Evolutionary conservation across 257 asterid species (phyloP), one percentile per base, ranked within the genome.

Genomic region (Solanum chmielewskii): DNA sequence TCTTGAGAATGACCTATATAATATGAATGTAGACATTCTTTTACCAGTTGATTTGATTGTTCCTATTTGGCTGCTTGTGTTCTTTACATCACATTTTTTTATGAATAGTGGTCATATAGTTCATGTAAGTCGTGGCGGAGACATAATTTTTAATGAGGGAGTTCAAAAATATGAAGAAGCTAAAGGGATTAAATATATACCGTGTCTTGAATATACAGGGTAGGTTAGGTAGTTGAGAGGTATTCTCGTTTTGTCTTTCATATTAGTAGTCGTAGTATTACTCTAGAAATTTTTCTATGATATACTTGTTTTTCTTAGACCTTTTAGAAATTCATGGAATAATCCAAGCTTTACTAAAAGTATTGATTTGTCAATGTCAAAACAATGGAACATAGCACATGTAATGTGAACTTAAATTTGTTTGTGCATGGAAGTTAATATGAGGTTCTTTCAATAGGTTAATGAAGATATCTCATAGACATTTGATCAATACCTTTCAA

Each of bases 291-390:
- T 56, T 69, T 23, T 69, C 76, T 29, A 6, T 29, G 41, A 69
- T 69, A 7, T 29, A 69, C 41, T 15, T 69, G 76, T 15, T 70
- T 15, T 69, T 29, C 76, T 7, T 14, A 29, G 6, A 71, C 25
- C 25, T 71, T 33, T 27, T 23, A 3, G 23, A 70, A 76, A 87
- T 31, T 75, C 76, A 71, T 45, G 88, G 77, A 89, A 21, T 78
- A 89, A 21, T 78, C 59, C 87, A 86, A 74, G 85, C 33, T 82
- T 85, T 78, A 89, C 78, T 86, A 78, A 76, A 68, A 75, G 52
- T 49, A 35, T 39, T 56, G 89, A 88, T 71, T 87, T 70, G 86
- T 86, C 89, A 49, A 86, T 88, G 59, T 73, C 80, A 15, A 45
- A 45, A 15, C 5, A 20, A 25, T 37, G 39, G 84, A 44, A 77